These are phyloP conservation scores for Neurospora sp. DNA, from an alignment of 495 filamentous ascomycete genomes.

Conservation along the genomic window DNA sequence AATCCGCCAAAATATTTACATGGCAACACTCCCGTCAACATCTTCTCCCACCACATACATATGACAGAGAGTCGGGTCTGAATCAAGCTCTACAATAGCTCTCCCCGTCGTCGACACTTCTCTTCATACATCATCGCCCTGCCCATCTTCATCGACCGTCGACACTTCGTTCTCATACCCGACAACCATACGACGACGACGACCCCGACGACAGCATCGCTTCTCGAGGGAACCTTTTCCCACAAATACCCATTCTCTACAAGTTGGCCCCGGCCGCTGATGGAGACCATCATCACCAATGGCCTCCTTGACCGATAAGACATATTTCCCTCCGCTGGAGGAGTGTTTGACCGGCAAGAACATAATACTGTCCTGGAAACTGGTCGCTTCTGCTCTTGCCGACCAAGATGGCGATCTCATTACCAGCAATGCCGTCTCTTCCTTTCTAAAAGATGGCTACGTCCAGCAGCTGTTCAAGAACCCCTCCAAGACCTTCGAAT, in stretches of 20 bases:
- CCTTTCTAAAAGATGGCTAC: slow-evolving; percentile 58
- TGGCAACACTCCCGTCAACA: neutral
- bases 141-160: neutral
- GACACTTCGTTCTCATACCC: neutral
- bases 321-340: slow-evolving; percentile 39
- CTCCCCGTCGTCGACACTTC: neutral
- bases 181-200: neutral
- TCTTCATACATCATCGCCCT: neutral
- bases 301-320: slow-evolving; percentile 45
- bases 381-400: slow-evolving; percentile 55
- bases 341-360: slow-evolving; percentile 36
- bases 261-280: slow-evolving; percentile 9
- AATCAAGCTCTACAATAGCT: neutral
- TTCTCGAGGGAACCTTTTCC: neutral
- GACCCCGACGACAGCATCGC: neutral
- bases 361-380: slow-evolving; percentile 55
- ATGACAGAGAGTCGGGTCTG: neutral
- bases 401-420: slow-evolving; percentile 39
- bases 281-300: slow-evolving; percentile 49
- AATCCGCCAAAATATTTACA: neutral
- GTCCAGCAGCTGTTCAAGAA: slow-evolving; percentile 55
- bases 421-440: slow-evolving; percentile 38
- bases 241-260: neutral
- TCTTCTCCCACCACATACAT: neutral
- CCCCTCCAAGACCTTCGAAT: slow-evolving; percentile 52